Conservation (phyloP, 2,329 filamentous ascomycete species). For the Pseudocercospora musae region DNA sequence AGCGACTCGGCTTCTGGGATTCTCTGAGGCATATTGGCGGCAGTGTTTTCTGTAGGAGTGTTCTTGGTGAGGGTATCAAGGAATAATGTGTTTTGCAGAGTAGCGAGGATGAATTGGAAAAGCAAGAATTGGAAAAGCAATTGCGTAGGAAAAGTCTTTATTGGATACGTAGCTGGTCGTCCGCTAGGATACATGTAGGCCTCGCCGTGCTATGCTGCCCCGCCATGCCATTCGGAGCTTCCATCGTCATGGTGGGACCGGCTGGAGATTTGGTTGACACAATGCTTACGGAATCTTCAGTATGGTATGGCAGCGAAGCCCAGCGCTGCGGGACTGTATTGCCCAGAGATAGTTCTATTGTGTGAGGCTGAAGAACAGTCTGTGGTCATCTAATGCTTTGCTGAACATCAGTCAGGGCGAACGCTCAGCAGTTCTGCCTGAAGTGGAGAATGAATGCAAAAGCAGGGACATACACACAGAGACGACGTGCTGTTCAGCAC, state of each 20-base stretch:
- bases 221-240: constrained; percentile 1
- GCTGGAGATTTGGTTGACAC: neutral
- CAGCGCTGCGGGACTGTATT: neutral
- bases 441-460: neutral
- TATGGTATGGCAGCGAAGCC: neutral
- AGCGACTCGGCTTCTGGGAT: constrained; percentile 58
- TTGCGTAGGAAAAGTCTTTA: constrained; percentile 6
- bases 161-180: constrained; percentile 13
- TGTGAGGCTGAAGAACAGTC: neutral
- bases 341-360: neutral
- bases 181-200: constrained; percentile 11
- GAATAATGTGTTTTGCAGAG: neutral
- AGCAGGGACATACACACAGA: neutral
- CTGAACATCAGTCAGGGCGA: neutral
- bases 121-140: too few species aligned
- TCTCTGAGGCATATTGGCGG: constrained; percentile 49
- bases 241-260: constrained; percentile 13
- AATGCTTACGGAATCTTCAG: neutral
- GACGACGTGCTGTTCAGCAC: neutral
- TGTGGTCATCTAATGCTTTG: neutral
- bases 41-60: constrained; percentile 7
- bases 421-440: neutral
- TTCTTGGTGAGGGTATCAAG: neutral
- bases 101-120: neutral
- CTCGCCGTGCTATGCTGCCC: constrained; percentile 1